Percentiles rank a stretch among this genome's conserved stretches.
Conservation (phyloP, 306 rosid genomes). For the Adenanthera pavonina region DNA sequence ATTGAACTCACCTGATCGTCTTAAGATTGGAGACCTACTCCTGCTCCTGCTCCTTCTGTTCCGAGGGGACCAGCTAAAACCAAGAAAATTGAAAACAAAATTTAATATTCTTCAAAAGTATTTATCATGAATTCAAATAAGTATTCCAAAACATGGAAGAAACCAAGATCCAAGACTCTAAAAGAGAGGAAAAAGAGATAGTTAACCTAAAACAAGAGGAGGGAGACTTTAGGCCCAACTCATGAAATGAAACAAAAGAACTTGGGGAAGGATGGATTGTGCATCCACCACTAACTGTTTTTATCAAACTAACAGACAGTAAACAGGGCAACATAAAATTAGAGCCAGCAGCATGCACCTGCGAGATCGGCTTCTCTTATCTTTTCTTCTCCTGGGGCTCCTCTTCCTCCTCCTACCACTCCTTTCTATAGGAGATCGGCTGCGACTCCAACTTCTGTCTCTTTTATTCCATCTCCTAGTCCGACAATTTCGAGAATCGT, state of each 20-base stretch:
- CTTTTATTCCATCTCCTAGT: constrained; percentile 57
- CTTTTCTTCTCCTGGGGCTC: constrained; percentile 78
- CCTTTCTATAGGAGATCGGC: constrained; percentile 69
- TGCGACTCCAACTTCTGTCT: constrained; percentile 71
- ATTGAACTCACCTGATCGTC: constrained; percentile 62
- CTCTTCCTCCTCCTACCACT: constrained; percentile 62
- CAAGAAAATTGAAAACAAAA: constrained; percentile 38
- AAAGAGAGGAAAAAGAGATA: constrained; percentile 13
- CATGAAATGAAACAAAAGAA: constrained; percentile 26
- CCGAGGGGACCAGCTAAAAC: constrained; percentile 80
- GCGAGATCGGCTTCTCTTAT: constrained; percentile 79
- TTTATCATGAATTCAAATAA: neutral
- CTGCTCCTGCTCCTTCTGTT: constrained; percentile 84
- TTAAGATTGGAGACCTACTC: constrained; percentile 80
- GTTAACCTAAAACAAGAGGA: constrained; percentile 25
- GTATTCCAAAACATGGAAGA: neutral
- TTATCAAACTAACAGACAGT: constrained; percentile 26
- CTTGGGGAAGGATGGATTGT: constrained; percentile 7
- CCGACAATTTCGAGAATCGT: constrained; percentile 54
- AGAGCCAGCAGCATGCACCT: constrained; percentile 58
- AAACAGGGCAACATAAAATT: constrained; percentile 36
- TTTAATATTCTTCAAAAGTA: constrained; percentile 20
- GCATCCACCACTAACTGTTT: constrained; percentile 19
- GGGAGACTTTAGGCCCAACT: constrained; percentile 28
- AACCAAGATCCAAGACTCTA: constrained; percentile 32